Conservation (phyloP, 495 filamentous ascomycete genomes). For the Aspergillus egyptiacus region DNA sequence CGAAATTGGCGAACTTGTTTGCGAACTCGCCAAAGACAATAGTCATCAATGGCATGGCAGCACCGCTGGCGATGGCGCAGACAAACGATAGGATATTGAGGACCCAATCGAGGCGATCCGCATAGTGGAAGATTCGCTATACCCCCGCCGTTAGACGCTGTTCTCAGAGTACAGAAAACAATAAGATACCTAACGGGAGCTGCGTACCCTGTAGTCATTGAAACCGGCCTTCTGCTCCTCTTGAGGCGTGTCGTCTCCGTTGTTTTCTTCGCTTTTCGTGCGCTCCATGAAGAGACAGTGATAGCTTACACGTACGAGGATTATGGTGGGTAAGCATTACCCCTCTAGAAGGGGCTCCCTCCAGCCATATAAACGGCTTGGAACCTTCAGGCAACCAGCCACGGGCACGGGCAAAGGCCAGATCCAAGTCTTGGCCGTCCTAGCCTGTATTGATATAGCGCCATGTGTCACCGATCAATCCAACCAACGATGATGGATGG, state of each 20-base stretch:
- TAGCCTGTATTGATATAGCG: neutral
- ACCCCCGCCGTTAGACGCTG: neutral
- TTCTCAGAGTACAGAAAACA: neutral
- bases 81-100: slow-evolving; percentile 28
- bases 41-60: slow-evolving; percentile 38
- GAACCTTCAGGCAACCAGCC: neutral
- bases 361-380: neutral
- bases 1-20: slow-evolving; percentile 27
- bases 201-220: neutral
- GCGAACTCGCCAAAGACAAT: slow-evolving; percentile 35
- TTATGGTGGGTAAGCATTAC: neutral
- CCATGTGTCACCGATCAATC: neutral
- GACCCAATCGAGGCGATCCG: slow-evolving; percentile 7
- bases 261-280: neutral
- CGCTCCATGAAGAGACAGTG: neutral
- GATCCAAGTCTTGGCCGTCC: neutral
- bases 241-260: neutral
- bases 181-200: too few species aligned
- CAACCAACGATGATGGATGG: neutral
- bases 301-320: neutral
- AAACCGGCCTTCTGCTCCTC: slow-evolving; percentile 1
- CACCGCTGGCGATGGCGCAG: slow-evolving; percentile 44
- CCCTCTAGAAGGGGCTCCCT: neutral
- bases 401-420: neutral
- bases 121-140: slow-evolving; percentile 18